Conservation (phyloP, 2,329 filamentous ascomycete genomes). For the Polychaeton citri region DNA sequence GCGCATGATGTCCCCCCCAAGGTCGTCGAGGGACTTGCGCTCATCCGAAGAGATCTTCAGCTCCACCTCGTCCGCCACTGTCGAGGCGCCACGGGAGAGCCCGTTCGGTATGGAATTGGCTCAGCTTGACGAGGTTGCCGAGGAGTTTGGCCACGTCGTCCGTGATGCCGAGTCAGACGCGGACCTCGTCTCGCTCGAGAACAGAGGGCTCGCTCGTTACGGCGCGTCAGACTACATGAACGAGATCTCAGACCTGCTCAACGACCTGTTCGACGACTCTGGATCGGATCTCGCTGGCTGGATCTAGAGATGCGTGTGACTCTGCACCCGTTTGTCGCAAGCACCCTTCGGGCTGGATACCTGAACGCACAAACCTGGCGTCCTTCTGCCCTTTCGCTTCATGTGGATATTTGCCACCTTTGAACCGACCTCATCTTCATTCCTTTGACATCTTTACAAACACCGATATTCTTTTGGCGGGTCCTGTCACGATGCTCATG, state of each 20-base stretch:
- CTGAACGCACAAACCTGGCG: not conserved
- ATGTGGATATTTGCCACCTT: too few species aligned
- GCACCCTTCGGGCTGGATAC: not conserved
- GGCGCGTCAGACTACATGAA: conserved; percentile 69
- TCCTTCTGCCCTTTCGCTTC: too few species aligned
- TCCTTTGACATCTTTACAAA: not conserved
- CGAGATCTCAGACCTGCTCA: conserved; percentile 61
- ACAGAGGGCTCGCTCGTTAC: conserved; percentile 59
- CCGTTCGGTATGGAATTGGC: conserved; percentile 85
- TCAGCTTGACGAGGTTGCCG: conserved; percentile 82
- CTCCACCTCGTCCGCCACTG: conserved; percentile 24
- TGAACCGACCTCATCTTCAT: not conserved
- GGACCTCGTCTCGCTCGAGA: conserved; percentile 56
- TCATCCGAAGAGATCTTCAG: conserved; percentile 44
- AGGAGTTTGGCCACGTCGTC: conserved; percentile 58
- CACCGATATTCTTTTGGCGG: not conserved
- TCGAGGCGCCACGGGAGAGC: conserved; percentile 40
- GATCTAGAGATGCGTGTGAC: conserved; percentile 13
- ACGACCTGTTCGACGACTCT: conserved; percentile 24
- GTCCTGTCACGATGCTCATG: not conserved
- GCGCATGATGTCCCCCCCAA: conserved; percentile 24
- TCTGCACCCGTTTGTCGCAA: not conserved
- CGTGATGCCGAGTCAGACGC: conserved; percentile 55
- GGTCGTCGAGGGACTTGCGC: conserved; percentile 28
- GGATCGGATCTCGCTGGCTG: conserved; percentile 7